Base-by-base conservation (phyloP, 2,329 filamentous ascomycete species). In the Cladorrhinum sp. region DNA sequence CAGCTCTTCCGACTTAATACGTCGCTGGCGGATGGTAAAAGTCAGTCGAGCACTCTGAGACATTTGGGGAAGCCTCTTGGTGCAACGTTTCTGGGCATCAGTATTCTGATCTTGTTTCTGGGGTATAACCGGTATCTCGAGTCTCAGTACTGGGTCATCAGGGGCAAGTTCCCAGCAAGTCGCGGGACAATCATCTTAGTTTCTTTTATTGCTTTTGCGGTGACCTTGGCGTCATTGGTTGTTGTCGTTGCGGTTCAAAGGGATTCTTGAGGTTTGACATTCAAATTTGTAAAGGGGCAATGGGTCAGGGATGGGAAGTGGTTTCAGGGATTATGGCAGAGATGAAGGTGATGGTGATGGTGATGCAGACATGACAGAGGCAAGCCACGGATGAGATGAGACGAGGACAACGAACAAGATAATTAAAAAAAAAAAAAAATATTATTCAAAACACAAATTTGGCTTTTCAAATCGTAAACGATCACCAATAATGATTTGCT, bases 1-100 rank as follows among this genome's bases (percentile, higher is more conserved):
- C 91, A 95, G 73, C 84, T 95, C 53, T 94, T 95, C 77, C 88
- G 91, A 24, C 85, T 95, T 60, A 93, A 93, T 77, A 89, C 86
- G 0, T 82, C 85, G 8, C 77, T 89, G 46, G 70, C 75, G 21
- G 68, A 71, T 42, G 74, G 74, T 55, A 71, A 65, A 23, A 64
- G 63, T 36, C 63, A 67, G 26, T 56, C 76, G 48, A 71, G 74
- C 42, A 78, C 77, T 36, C 76, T 91, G 54, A 82, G 86, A 49
- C 83, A 82, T 58, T 78, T 92, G 64, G 90, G 89, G 52, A 90
- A 89, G 69, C 89, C 89, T 1, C 81, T 92, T 0, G 91, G 91
- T 46, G 85, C 89, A 1, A 87, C 90, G 1, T 95, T 95, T 67
- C 78, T 95, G 46, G 89, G 77, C 42, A 88, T 94, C 67, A 86